Conservation (phyloP, 495 filamentous ascomycete species). For the Pseudotulostoma volvatum region DNA sequence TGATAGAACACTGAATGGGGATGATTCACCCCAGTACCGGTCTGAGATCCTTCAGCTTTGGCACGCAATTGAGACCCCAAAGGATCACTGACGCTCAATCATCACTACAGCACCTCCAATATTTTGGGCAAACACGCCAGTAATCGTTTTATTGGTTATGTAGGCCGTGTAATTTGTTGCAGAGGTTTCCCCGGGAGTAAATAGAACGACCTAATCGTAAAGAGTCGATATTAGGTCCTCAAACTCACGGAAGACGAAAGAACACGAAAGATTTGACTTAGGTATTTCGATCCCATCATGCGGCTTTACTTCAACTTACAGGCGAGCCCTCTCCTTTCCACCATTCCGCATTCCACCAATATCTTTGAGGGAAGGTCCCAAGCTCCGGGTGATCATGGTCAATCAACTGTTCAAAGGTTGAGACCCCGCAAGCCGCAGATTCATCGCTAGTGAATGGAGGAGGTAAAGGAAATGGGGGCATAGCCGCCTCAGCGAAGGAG, state of each 20-base stretch:
- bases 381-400: conserved; percentile 34
- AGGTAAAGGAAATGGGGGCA: too few relatives aligned
- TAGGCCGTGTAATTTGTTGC: conserved; percentile 35
- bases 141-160: conserved; percentile 31
- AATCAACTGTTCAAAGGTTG: conserved; percentile 37
- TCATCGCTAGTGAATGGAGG: too few relatives aligned
- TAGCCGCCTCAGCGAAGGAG: too few relatives aligned
- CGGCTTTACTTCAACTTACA: too few relatives aligned
- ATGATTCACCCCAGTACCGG: conserved; percentile 45
- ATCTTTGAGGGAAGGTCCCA: conserved; percentile 39
- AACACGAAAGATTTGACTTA: too few relatives aligned
- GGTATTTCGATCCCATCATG: too few relatives aligned
- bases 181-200: conserved; percentile 41
- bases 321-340: conserved; percentile 40
- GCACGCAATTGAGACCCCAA: background rate
- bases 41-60: conserved; percentile 13
- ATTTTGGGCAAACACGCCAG: conserved; percentile 35
- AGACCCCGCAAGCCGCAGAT: too few relatives aligned
- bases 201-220: conserved; percentile 29
- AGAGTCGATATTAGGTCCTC: conserved; percentile 3
- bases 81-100: conserved; percentile 34
- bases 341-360: conserved; percentile 32
- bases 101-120: conserved; percentile 40
- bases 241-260: background rate
- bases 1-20: conserved; percentile 38